Base-by-base conservation (phyloP, 2,329 filamentous ascomycete species). In the Diaporthe velutina region DNA sequence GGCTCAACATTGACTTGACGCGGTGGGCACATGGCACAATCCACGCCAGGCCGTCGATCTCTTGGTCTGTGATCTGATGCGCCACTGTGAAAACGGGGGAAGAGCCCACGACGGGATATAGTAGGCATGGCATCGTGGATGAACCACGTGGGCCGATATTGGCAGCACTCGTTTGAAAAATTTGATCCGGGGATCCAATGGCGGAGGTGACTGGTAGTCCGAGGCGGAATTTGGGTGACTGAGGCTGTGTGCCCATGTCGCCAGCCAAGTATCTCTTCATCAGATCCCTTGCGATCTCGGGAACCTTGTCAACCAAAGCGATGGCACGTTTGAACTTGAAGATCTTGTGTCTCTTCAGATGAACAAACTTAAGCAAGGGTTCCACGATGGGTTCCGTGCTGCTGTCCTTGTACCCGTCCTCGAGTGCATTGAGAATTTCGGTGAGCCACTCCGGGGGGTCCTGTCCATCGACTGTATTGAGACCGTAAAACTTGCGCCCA, bases 261-360 rank as follows among this genome's bases (percentile, higher is more conserved):
- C n/a, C 48, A 13, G 22, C 17, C 4, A 25, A 2, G n/a, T 13
- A 35, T 7, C 17, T n/a, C 33, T 35, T 58, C 22, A 38, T 58
- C 1, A 58, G 33, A n/a, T 38, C 55, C 19, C 19, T 13, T 5
- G 30, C 30, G 4, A 58, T n/a, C 4, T 58, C 10, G 1, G 55
- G 55, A 1, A 58, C 3, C 19, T 58, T n/a, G 19, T 58, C 55
- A 0, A 58, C 4, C 33, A 58, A 15, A 15, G 30, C 10, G 4
- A 15, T 17, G 22, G 55, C 19, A 0, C 7, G 30, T 1, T 6
- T 4, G 9, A n/a, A n/a, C 33, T 2, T 9, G 10, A 58, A 35
- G 12, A 38, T 15, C 9, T 7, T 0, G 19, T 17, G 10, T 5
- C 13, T 58, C 0, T 33, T 33, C 22, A 2, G 0, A 8, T 6